phyloP scores from a whole-genome alignment of 2,329 filamentous ascomycete genomes.

The Colletotrichum orbiculare region DNA sequence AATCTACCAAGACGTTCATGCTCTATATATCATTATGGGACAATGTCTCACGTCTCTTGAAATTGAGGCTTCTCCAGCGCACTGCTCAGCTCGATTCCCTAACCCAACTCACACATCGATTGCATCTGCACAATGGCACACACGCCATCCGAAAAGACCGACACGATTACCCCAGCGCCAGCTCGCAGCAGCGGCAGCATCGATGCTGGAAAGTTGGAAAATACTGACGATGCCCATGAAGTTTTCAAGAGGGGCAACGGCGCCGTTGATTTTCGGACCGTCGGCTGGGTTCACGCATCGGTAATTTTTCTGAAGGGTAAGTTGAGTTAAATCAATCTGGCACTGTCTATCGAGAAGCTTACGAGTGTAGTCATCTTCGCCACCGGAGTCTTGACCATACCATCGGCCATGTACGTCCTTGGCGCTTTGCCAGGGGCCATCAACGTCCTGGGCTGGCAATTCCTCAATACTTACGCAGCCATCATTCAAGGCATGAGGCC shows the following conservation, averaged over 20 bases:
- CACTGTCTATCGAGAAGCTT: background rate
- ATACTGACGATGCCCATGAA: constrained; percentile 48
- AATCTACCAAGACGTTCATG: background rate
- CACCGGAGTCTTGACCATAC: constrained; percentile 55
- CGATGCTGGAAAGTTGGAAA: constrained; percentile 40
- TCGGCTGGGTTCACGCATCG: constrained; percentile 58
- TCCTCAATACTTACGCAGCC: constrained; percentile 53
- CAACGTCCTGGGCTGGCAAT: constrained; percentile 55
- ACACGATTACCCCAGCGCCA: constrained; percentile 39
- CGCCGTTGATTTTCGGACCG: constrained; percentile 58
- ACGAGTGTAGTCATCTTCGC: constrained; percentile 52
- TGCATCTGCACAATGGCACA: constrained; percentile 21
- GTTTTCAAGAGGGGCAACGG: constrained; percentile 57
- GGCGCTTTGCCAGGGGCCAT: constrained; percentile 56
- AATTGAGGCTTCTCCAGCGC: too few species aligned
- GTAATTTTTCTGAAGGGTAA: constrained; percentile 59
- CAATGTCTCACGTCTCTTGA: background rate
- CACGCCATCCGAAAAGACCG: constrained; percentile 36
- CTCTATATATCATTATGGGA: constrained; percentile 23
- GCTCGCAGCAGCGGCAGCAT: constrained; percentile 39
- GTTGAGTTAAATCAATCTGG: constrained; percentile 8
- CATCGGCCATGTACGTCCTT: constrained; percentile 54
- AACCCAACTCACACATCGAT: too few species aligned
- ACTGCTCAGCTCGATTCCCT: too few species aligned
- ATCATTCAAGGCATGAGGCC: constrained; percentile 48